Conservation (phyloP, 805 yeast species). For the Metschnikowia lunata region DNA sequence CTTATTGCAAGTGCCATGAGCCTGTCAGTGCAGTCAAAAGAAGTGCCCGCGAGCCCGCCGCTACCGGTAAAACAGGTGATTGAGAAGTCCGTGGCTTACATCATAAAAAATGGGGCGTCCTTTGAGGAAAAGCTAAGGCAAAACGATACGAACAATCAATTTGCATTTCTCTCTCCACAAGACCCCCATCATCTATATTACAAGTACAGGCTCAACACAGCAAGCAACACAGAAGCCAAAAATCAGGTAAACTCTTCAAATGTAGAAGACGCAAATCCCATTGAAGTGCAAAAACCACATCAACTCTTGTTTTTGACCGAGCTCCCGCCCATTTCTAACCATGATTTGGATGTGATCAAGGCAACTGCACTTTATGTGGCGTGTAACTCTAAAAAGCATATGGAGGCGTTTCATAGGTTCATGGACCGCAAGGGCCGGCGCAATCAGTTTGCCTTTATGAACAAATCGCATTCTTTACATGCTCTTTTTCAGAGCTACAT, state of each 20-base stretch:
- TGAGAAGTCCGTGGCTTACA: conserved; percentile 69
- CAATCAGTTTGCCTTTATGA: conserved; percentile 66
- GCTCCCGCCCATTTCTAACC: conserved; percentile 44
- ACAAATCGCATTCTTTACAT: conserved; percentile 57
- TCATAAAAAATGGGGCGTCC: conserved; percentile 58
- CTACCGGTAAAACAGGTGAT: conserved; percentile 48
- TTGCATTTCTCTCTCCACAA: conserved; percentile 54
- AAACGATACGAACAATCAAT: conserved; percentile 48
- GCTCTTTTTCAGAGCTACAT: conserved; percentile 45
- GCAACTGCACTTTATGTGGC: conserved; percentile 68
- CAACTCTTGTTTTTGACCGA: conserved; percentile 24
- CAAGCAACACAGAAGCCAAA: conserved; percentile 1
- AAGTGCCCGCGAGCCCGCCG: conserved; percentile 21
- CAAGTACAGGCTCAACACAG: conserved; percentile 34
- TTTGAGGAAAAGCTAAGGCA: conserved; percentile 57
- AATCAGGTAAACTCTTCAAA: background rate
- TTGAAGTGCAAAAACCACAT: conserved; percentile 13
- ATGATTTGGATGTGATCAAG: conserved; percentile 68
- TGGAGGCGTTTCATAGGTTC: conserved; percentile 31
- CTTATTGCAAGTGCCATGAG: too few species aligned
- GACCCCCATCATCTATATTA: conserved; percentile 61
- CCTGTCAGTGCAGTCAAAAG: background rate
- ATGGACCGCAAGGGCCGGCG: conserved; percentile 33
- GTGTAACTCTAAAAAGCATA: conserved; percentile 48
- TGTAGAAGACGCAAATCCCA: background rate